A percentile compares a stretch with the other conserved stretches of the same genome.
phyloP scores from a whole-genome alignment of 768 basidiomycete species.

The Imleria badia region DNA sequence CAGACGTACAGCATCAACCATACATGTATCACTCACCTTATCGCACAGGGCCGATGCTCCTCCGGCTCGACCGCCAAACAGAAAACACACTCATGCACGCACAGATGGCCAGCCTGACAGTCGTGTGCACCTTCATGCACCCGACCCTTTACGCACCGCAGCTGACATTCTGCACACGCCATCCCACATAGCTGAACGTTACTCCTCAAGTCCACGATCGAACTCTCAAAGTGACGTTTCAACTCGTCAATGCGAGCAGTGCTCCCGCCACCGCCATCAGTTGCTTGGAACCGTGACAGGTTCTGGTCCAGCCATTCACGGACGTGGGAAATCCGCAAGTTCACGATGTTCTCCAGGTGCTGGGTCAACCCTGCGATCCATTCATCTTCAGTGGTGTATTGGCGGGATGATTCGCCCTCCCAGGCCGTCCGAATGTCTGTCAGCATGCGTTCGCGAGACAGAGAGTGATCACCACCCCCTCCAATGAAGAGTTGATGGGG shows the following conservation, averaged over 20 bases:
- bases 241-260: conserved; percentile 47
- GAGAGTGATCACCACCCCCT: conserved; percentile 13
- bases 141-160: conserved; percentile 47
- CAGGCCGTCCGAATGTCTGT: conserved; percentile 16
- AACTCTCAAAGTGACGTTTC: conserved; percentile 42
- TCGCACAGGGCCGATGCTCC: conserved; percentile 40
- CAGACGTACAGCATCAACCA: not conserved
- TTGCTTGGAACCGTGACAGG: conserved; percentile 43
- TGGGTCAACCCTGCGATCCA: conserved; percentile 41
- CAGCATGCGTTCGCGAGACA: conserved; percentile 14
- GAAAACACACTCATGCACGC: conserved; percentile 45
- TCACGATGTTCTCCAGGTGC: conserved; percentile 40
- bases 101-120: conserved; percentile 51
- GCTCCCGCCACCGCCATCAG: not conserved
- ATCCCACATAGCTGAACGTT: conserved; percentile 50
- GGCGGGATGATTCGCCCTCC: conserved; percentile 19
- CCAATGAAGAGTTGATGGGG: conserved; percentile 36
- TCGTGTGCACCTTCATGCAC: conserved; percentile 48
- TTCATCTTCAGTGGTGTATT: conserved; percentile 21
- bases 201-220: conserved; percentile 44
- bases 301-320: conserved; percentile 52
- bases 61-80: conserved; percentile 29
- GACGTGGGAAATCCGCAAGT: conserved; percentile 47
- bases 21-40: conserved; percentile 38
- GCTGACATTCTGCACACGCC: conserved; percentile 47